Conservation (phyloP, 352 stramenopile species). For the Globisporangium sylvaticum region DNA sequence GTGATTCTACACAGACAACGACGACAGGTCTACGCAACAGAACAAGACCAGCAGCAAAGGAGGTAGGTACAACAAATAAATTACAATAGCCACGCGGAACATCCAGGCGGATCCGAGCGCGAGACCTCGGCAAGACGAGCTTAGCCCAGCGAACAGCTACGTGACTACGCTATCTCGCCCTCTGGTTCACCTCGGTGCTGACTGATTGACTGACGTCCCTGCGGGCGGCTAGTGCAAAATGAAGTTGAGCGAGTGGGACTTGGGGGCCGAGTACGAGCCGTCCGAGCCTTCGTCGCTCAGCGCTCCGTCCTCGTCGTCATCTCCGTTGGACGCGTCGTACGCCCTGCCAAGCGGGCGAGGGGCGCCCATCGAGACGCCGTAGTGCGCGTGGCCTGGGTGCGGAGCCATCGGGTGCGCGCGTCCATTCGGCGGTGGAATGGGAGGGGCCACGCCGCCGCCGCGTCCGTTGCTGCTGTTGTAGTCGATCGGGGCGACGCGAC, state of each 20-base stretch:
- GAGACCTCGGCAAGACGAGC: background rate
- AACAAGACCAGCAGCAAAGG: background rate
- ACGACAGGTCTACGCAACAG: background rate
- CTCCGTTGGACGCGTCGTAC: conserved; percentile 21
- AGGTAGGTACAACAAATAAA: conserved; percentile 6
- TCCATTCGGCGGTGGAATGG: conserved; percentile 8
- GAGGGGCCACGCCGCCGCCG: background rate
- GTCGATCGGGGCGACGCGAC: background rate
- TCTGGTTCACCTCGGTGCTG: background rate
- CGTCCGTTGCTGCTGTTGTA: conserved; percentile 7
- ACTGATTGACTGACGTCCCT: background rate
- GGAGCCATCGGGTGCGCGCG: conserved; percentile 7
- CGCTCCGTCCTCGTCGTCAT: conserved; percentile 12
- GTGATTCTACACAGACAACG: no score
- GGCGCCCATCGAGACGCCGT: background rate
- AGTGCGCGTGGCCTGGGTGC: background rate
- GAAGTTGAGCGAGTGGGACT: conserved; percentile 83
- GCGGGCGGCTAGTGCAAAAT: conserved; percentile 52
- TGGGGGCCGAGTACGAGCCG: conserved; percentile 46
- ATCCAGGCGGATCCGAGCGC: conserved; percentile 1
- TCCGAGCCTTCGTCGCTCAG: conserved; percentile 60
- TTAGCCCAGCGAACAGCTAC: background rate
- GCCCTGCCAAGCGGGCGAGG: conserved; percentile 13
- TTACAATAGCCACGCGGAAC: conserved; percentile 8
- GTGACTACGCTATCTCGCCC: background rate